Conservation (phyloP, 2,329 filamentous ascomycete genomes). For the Dothiorella sarmentorum region DNA sequence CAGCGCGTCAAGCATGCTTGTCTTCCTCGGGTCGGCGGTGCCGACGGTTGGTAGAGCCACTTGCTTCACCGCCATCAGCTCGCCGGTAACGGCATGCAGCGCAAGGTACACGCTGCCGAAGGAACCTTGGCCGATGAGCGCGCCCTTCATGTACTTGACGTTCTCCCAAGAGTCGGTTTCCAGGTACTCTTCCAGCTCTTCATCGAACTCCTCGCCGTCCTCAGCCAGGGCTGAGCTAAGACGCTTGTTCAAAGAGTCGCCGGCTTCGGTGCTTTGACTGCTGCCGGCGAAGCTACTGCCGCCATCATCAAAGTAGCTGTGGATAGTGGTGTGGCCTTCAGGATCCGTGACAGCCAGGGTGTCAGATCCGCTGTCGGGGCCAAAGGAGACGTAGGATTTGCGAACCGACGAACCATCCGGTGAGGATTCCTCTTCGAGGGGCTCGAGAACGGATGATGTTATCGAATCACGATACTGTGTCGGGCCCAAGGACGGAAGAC, state of each 20-base stretch:
- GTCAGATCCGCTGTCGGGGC: slow-evolving; percentile 67
- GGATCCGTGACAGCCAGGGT: slow-evolving; percentile 72
- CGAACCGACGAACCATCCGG: slow-evolving; percentile 71
- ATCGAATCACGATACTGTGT: slow-evolving; percentile 78
- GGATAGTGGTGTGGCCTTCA: slow-evolving; percentile 63
- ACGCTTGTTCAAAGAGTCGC: slow-evolving; percentile 74
- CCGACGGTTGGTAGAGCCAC: slow-evolving; percentile 84
- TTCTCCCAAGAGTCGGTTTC: slow-evolving; percentile 93
- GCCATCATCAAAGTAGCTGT: slow-evolving; percentile 83
- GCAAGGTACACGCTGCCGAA: slow-evolving; percentile 96
- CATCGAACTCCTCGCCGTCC: slow-evolving; percentile 88
- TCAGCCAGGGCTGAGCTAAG: slow-evolving; percentile 81
- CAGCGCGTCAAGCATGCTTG: slow-evolving; percentile 94
- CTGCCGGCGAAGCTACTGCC: slow-evolving; percentile 68
- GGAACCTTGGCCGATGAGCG: slow-evolving; percentile 91
- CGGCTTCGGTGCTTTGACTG: slow-evolving; percentile 53
- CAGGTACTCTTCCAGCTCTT: slow-evolving; percentile 85
- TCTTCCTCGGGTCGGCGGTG: slow-evolving; percentile 79
- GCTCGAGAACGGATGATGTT: slow-evolving; percentile 82
- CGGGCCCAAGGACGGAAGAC: slow-evolving; percentile 41
- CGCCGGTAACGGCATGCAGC: slow-evolving; percentile 90
- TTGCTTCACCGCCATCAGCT: slow-evolving; percentile 97
- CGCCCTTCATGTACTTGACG: slow-evolving; percentile 99
- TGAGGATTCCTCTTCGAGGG: slow-evolving; percentile 84
- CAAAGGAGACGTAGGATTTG: slow-evolving; percentile 92